Base-by-base conservation (phyloP, 768 basidiomycete species). In the Kwoniella mangroviensis region DNA sequence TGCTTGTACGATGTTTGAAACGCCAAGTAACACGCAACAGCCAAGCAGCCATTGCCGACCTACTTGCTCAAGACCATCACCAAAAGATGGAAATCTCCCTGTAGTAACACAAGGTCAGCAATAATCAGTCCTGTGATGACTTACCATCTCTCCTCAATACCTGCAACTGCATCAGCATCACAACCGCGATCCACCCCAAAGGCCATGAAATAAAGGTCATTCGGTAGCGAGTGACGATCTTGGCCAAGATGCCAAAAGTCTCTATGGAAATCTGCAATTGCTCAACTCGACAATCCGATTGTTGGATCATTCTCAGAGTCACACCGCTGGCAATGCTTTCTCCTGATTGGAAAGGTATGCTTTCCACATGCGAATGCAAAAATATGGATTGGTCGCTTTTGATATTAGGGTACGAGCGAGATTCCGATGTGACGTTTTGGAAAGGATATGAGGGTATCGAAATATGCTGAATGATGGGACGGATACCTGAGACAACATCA, bases 131-230 rank as follows among this genome's bases (percentile, higher is more conserved):
- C 34, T 34, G 34, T 34, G 34, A 34, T 7, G 34, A 65, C 71
- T 52, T 53, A 73, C 68, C 72, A 40, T 55, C 65, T 22, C 10
- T 17, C 1, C 22, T 7, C 12, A 72, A 22, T 3, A 9, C 7
- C 17, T 55, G 11, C 34, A 45, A 64, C 34, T 49, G 52, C 21
- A n/a, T 19, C 42, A n/a, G 24, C 11, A 54, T 4, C 2, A 65
- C 51, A 19, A 74, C 12, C 2, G 65, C 68, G 26, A 49, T 34
- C 67, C 60, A 73, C 0, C 91, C 93, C 2, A 90, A 84, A 2
- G 89, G 86, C 91, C 94, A 97, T 28, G 87, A 87, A 3, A 90
- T 84, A 0, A 92, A 75, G 2, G 89, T 89, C 41, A 88, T 90
- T 57, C 90, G 87, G 83, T 93, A 98, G 24, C 96, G 86, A 19